A percentile compares a stretch with the other conserved stretches of the same genome.
These are phyloP conservation scores for Candida ficus DNA, from an alignment of 805 yeast species.

Conservation along the genomic window DNA sequence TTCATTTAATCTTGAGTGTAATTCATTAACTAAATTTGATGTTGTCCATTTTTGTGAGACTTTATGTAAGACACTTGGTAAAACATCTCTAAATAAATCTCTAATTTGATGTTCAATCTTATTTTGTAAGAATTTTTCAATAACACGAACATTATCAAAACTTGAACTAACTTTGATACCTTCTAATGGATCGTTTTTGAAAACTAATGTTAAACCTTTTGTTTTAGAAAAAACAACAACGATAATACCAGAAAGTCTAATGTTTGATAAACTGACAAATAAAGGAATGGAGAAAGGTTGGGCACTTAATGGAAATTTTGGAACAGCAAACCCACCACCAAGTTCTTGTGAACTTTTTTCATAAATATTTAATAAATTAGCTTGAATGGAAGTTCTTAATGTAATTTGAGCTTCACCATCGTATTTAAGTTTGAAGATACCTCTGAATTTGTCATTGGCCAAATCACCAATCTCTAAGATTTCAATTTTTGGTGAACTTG, in stretches of 20 bases:
- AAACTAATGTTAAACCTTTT: conserved; percentile 81
- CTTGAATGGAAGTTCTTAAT: conserved; percentile 74
- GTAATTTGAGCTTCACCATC: conserved; percentile 73
- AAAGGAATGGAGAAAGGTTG: conserved; percentile 74
- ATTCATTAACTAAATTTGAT: conserved; percentile 28
- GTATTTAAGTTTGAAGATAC: conserved; percentile 74
- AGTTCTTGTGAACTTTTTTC: conserved; percentile 24
- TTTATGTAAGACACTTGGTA: conserved; percentile 76
- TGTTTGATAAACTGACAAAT: conserved; percentile 66
- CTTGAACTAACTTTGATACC: conserved; percentile 77
- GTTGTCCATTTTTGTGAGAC: conserved; percentile 63
- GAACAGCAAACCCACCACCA: conserved; percentile 51
- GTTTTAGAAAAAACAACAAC: conserved; percentile 77
- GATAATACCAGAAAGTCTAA: conserved; percentile 73
- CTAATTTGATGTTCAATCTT: conserved; percentile 81
- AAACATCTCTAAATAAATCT: conserved; percentile 74
- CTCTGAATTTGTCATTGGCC: conserved; percentile 70
- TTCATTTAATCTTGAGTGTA: conserved; percentile 17
- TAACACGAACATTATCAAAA: conserved; percentile 79
- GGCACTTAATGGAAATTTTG: conserved; percentile 59
- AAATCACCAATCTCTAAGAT: conserved; percentile 80
- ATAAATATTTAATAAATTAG: conserved; percentile 74
- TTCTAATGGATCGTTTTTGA: conserved; percentile 85
- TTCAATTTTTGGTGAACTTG: conserved; percentile 69
- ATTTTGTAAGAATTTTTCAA: conserved; percentile 75